Conservation (phyloP, 1,139 yeast genomes). For the Hyphopichia burtonii region DNA sequence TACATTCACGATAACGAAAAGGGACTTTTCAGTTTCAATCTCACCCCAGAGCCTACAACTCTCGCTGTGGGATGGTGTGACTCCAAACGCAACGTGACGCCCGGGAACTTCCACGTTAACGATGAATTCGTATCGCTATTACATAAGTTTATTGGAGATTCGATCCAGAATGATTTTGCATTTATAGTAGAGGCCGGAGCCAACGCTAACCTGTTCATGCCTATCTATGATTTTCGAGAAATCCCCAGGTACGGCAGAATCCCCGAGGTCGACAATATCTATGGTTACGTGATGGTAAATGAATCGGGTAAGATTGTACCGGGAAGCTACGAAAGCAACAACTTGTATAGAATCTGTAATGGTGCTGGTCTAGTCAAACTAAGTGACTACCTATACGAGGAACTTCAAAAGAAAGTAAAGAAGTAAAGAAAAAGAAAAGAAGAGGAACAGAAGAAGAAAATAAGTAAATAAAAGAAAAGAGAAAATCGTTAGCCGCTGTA, state of each 20-base stretch:
- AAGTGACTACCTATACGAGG: conserved; percentile 53
- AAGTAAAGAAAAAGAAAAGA: not conserved
- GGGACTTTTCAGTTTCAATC: conserved; percentile 8
- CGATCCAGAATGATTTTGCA: conserved; percentile 49
- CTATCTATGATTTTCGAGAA: conserved; percentile 68
- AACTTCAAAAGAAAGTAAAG: conserved; percentile 23
- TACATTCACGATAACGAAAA: conserved; percentile 16
- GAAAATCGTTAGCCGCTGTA: not conserved
- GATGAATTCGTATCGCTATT: conserved; percentile 27
- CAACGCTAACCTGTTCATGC: conserved; percentile 62
- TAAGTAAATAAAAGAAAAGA: no score
- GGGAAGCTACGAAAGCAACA: conserved; percentile 58
- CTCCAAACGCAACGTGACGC: conserved; percentile 14
- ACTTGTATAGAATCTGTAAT: conserved; percentile 58
- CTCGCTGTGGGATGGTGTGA: conserved; percentile 26
- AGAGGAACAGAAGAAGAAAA: no score
- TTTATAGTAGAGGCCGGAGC: conserved; percentile 63
- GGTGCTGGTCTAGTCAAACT: conserved; percentile 57
- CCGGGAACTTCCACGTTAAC: conserved; percentile 26
- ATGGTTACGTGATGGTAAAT: conserved; percentile 69
- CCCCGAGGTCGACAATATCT: conserved; percentile 70
- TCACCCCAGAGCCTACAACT: conserved; percentile 27
- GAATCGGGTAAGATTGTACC: conserved; percentile 53
- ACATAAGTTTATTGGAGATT: conserved; percentile 23
- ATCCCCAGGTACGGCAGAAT: conserved; percentile 67